A percentile compares a stretch with the other conserved stretches of the same genome.
phyloP scores from a whole-genome alignment of 306 rosid genomes.

The Cucurbita maxima region DNA sequence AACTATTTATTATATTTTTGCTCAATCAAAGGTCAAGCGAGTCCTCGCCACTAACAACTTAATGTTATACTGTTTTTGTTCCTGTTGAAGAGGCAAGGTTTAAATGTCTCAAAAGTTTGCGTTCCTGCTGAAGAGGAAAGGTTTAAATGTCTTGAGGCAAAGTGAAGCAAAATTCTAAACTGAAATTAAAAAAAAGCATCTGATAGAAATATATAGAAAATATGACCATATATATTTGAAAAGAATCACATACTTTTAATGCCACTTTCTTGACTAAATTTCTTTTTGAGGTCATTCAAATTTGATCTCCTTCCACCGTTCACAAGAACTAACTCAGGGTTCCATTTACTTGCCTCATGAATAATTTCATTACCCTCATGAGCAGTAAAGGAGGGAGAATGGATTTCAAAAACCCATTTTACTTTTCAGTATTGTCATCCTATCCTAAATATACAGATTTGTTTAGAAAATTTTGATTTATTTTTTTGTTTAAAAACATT shows the following conservation, averaged over 20 bases:
- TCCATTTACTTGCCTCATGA: neutral
- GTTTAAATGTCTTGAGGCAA: neutral
- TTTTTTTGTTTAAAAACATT: neutral
- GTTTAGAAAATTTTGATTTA: neutral
- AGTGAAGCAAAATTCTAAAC: neutral
- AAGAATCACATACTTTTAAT: neutral
- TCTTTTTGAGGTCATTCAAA: neutral
- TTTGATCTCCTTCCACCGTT: neutral
- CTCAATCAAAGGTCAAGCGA: neutral
- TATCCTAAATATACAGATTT: neutral
- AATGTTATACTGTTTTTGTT: neutral
- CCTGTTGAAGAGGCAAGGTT: neutral
- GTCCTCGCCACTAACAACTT: neutral
- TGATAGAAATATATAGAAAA: neutral
- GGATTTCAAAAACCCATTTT: neutral
- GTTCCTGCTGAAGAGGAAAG: neutral
- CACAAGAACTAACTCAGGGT: neutral
- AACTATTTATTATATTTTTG: neutral
- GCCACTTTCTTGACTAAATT: neutral
- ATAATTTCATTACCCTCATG: neutral
- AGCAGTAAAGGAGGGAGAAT: neutral
- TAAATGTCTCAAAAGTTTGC: neutral
- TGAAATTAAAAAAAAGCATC: neutral
- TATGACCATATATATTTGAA: neutral
- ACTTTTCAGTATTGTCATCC: neutral